Conservation (phyloP, 2,329 filamentous ascomycete genomes). For the Trichoderma breve region DNA sequence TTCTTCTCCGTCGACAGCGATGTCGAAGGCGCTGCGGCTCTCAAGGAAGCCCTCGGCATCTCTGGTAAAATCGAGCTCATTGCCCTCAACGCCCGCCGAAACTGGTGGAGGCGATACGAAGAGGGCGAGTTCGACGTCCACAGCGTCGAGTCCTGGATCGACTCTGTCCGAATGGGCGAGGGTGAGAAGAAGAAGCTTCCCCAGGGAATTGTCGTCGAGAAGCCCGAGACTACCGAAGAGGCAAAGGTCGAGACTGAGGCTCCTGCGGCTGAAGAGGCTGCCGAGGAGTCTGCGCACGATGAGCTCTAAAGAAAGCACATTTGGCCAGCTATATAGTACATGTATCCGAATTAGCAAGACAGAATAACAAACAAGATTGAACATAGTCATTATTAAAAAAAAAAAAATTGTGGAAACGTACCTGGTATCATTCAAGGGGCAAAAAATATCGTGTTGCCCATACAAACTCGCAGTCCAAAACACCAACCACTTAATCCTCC, state of each 20-base stretch:
- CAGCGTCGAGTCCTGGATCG: constrained; percentile 80
- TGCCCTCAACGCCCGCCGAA: constrained; percentile 78
- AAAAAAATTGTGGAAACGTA: background rate
- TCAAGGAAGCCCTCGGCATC: constrained; percentile 54
- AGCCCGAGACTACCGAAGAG: constrained; percentile 1
- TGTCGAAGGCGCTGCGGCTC: constrained; percentile 42
- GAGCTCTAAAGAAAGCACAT: constrained; percentile 43
- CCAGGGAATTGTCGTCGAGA: constrained; percentile 51
- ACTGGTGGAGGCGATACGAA: constrained; percentile 79
- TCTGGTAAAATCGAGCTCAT: constrained; percentile 65
- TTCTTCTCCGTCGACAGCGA: constrained; percentile 71
- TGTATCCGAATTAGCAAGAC: constrained; percentile 1
- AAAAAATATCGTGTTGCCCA: background rate
- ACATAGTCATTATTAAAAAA: background rate
- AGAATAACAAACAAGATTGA: constrained; percentile 2
- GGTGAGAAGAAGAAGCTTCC: constrained; percentile 75
- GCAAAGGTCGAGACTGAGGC: constrained; percentile 24
- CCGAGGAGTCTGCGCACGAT: constrained; percentile 43
- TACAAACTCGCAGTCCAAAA: background rate
- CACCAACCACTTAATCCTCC: constrained; percentile 34
- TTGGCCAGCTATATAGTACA: background rate
- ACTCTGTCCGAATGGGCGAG: constrained; percentile 87
- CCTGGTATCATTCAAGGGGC: constrained; percentile 11
- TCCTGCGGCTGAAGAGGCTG: constrained; percentile 29
- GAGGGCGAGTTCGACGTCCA: constrained; percentile 57